phyloP scores from a whole-genome alignment of 2,329 filamentous ascomycete species.

The Bisporella sp. region DNA sequence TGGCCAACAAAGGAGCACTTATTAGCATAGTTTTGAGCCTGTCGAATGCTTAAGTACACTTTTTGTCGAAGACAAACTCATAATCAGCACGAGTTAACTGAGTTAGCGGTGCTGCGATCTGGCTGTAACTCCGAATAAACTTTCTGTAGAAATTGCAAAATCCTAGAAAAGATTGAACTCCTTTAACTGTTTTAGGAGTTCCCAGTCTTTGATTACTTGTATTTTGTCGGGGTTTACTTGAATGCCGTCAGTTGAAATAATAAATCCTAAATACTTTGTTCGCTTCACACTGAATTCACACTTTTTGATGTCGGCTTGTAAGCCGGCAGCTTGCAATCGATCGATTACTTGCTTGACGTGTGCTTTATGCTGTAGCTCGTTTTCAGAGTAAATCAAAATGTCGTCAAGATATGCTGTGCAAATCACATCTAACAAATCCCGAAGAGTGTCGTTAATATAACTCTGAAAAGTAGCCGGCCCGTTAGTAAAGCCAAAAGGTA shows the following conservation, averaged over 20 bases:
- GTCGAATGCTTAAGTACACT: not conserved
- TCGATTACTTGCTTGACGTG: not conserved
- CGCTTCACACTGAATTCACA: not conserved
- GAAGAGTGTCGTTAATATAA: constrained; percentile 6
- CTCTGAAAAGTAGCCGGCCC: not conserved
- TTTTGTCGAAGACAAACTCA: not conserved
- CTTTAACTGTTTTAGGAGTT: constrained; percentile 1
- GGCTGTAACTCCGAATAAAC: not conserved
- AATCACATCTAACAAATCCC: constrained; percentile 2
- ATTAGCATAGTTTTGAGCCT: not conserved
- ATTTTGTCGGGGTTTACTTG: constrained; percentile 1
- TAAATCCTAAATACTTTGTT: constrained; percentile 7
- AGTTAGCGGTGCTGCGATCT: not conserved
- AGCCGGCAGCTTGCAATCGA: not conserved
- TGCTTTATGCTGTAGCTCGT: not conserved
- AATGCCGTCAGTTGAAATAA: constrained; percentile 1
- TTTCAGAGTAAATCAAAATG: not conserved
- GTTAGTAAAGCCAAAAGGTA: constrained; percentile 5
- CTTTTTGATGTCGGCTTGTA: constrained; percentile 6
- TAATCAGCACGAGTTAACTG: not conserved
- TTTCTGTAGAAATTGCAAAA: not conserved
- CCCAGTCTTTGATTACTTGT: not conserved
- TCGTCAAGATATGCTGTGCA: not conserved
- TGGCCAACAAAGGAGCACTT: not conserved
- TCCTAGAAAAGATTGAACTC: not conserved